Base-by-base conservation (phyloP, 2,329 filamentous ascomycete species). In the Teratosphaeria pseudoeucalypti region DNA sequence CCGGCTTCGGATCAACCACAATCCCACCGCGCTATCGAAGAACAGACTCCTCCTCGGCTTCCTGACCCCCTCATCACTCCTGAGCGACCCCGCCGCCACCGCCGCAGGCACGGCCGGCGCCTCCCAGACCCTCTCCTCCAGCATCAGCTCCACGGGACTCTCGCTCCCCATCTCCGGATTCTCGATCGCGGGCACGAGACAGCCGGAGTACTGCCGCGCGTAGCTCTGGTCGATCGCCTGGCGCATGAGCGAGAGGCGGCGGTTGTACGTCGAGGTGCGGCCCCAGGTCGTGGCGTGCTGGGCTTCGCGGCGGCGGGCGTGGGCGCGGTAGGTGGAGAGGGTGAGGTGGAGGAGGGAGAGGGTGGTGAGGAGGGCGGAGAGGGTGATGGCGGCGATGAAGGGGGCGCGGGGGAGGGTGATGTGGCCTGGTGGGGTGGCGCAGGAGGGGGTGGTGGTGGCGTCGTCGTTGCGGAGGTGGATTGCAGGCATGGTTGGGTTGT, bases 131-230 rank as follows among this genome's bases (percentile, higher is more conserved):
- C 63, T 57, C 58, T 68, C 66, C 16, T 34, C 52, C 27, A 52
- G 27, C 52, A 55, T 62, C 52, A 70, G 61, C 61, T 68, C 67
- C 16, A 71, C 63, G 1, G 68, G 65, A 57, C 63, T 63, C 6
- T 65, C 62, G 49, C 59, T 65, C 6, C 65, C 63, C 63, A 69
- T 61, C 43, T 67, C 64, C 34, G 67, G 68, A 59, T 68, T 71
- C 61, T 71, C 69, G 3, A 60, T 53, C 23, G 58, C 58, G 12
- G 63, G 61, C n/a, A 61, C 52, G 19, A 63, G 58, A 34, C 61
- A 66, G 2, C 67, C 68, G 9, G 57, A 57, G 56, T 67, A 71
- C 34, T 66, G 62, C 10, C 61, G 53, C 3, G 59, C 61, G 54
- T 63, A 70, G 16, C 60, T 59, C 32, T 63, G 62, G 55, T 71